A percentile compares a stretch with the other conserved stretches of the same genome.
phyloP scores from a whole-genome alignment of 177 flowering plant species.

The Vitis hybrid region DNA sequence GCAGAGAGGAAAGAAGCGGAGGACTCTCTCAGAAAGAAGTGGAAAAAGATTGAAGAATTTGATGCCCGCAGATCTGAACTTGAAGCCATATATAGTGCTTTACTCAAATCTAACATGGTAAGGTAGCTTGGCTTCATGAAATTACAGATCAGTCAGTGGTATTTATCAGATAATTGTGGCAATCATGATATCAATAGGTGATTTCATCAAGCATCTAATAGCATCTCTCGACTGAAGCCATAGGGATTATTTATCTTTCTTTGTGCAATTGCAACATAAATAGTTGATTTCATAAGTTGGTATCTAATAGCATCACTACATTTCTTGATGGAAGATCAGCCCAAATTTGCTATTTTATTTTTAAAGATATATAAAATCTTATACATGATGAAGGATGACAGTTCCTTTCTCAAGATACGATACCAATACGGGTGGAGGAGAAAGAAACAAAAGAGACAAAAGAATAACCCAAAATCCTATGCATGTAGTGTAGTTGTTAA shows the following conservation, averaged over 20 bases:
- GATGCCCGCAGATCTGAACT: slow-evolving; percentile 97
- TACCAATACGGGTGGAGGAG: no score
- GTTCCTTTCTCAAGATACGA: no score
- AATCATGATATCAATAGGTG: neutral
- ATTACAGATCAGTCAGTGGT: neutral
- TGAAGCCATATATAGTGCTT: slow-evolving; percentile 70
- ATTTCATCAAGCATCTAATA: neutral
- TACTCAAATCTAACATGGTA: slow-evolving; percentile 86
- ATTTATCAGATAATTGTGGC: neutral
- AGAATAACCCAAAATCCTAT: no score
- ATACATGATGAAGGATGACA: no score
- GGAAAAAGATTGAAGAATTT: slow-evolving; percentile 99
- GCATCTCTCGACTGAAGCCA: neutral
- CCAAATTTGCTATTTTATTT: no score
- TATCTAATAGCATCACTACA: no score
- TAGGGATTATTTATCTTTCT: neutral
- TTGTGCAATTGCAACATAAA: no score
- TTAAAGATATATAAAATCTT: no score
- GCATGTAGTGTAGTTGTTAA: no score
- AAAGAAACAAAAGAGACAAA: no score
- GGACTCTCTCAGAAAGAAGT: slow-evolving; percentile 84
- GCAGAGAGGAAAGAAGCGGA: slow-evolving; percentile 98
- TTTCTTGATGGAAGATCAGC: no score
- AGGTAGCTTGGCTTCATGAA: slow-evolving; percentile 5
- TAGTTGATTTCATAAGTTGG: no score